Base-by-base conservation (phyloP, 768 basidiomycete genomes). In the Collybia sordida region DNA sequence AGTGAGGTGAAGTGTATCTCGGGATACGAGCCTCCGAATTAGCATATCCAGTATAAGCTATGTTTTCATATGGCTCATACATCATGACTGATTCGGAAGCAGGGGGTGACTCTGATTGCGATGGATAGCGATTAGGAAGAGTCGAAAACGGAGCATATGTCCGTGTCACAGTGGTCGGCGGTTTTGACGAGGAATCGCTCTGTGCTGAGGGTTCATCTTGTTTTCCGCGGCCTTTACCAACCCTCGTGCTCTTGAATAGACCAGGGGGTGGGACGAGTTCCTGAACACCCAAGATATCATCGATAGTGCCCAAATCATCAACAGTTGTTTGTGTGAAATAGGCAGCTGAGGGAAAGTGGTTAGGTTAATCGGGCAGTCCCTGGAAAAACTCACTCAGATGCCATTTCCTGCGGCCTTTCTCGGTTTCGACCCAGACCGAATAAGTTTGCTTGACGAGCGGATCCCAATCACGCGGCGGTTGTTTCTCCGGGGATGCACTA, bases 371-470 rank as follows among this genome's bases (percentile, higher is more conserved):
- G 40, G 42, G 21, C 35, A 19, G 45, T 48, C 39, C 37, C n/a
- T 41, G 39, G 47, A 27, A 41, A 54, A 42, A 70, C 83, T 64
- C 62, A 90, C 89, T 90, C 36, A 92, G 72, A 64, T 91, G 90
- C 90, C 88, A 90, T 69, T 92, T 92, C 42, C 85, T 77, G 48
- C 73, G 73, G 36, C 87, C 84, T 56, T 77, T 79, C 27, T 77
- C 77, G 4, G 83, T 82, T 48, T 81, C 74, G 25, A 86, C 81
- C 82, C 82, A 88, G 34, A 87, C 89, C 0, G 88, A 90, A 63
- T 90, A 92, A 0, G 90, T 91, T 64, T 90, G 90, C 64, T 91
- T 91, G 47, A 91, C 83, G 37, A 90, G 73, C 7, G 78, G 80
- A 58, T 87, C 82, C 82, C 82, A 84, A 50, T 79, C 79, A 44